Evolutionary conservation across 495 filamentous ascomycete species (phyloP).

Genomic region (Xylaria curta): DNA sequence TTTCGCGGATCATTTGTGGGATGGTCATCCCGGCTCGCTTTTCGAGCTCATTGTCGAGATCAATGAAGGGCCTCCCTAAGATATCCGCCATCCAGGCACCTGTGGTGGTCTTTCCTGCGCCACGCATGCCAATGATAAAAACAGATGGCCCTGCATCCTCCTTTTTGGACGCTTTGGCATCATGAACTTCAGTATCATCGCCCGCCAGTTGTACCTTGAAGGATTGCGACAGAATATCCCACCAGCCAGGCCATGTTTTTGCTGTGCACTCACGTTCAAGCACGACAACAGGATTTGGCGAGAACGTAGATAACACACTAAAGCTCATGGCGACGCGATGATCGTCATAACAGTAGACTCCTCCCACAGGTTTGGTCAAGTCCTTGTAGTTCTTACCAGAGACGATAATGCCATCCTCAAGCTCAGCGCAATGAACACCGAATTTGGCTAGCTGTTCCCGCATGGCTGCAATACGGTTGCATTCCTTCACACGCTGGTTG

Average conservation of each 20-base stretch:
- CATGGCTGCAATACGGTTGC: conserved; percentile 96
- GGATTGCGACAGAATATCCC: conserved; percentile 80
- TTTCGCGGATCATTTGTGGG: conserved; percentile 76
- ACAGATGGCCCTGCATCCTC: conserved; percentile 65
- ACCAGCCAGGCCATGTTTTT: conserved; percentile 99
- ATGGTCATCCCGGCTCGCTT: conserved; percentile 72
- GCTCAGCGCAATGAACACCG: conserved; percentile 83
- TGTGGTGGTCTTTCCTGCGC: conserved; percentile 94
- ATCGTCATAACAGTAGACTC: conserved; percentile 95
- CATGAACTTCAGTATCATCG: conserved; percentile 59
- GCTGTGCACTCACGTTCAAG: conserved; percentile 89
- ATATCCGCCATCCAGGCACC: conserved; percentile 80
- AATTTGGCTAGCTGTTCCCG: conserved; percentile 96
- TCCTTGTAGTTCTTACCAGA: conserved; percentile 68
- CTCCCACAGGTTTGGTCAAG: conserved; percentile 66
- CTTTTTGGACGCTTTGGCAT: conserved; percentile 39
- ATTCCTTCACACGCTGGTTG: conserved; percentile 99
- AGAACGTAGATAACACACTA: conserved; percentile 80
- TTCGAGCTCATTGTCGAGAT: conserved; percentile 90
- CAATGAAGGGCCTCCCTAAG: conserved; percentile 77
- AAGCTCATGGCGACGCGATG: conserved; percentile 99
- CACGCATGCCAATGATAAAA: conserved; percentile 96
- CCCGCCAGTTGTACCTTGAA: conserved; percentile 80
- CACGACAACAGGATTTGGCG: conserved; percentile 78
- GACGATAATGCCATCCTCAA: conserved; percentile 91